Base-by-base conservation (phyloP, 192 early-diverging fungal genomes). In the Polychytrium aggregatum region DNA sequence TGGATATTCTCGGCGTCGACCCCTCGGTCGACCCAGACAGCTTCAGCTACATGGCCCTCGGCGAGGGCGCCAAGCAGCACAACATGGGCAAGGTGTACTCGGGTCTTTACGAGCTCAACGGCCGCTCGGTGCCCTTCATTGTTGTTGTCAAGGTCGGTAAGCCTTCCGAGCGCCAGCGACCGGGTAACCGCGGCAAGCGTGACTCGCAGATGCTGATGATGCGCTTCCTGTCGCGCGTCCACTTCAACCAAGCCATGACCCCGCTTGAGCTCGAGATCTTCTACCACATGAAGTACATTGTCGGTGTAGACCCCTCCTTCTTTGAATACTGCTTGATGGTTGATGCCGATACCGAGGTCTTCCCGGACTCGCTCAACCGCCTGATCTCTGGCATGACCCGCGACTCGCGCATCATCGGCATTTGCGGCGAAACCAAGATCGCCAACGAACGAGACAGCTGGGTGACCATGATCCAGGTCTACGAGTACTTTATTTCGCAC, bases 271-370 rank as follows among this genome's bases (percentile, higher is more conserved):
- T 98, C 36, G 92, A 98, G 57, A 82, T 98, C 50, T 96, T 87
- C 71, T 92, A 96, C 68, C 93, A 97, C 60, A 90, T 99, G 76
- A 95, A 99, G 73, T 95, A 76, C 62, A 86, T 96, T 30, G 96
- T 99, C 69, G 96, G 96, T 27, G 93, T 97, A 31, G 85, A 89
- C 58, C 96, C 96, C 7, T 73, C 74, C 10, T 86, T 92, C 39
- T 99, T 97, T 64, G 96, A 99, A 74, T 96, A 82, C 66, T 77
- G 90, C 33, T 81, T 99, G 49, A 95, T 94, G 85, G 87, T 99
- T 26, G 96, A 99, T 64, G 90, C 96, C 17, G 96, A 99, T 56
- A 99, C 96, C 0, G 82, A 87, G 42, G 90, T 70, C 2, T 52
- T 78, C 63, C 20, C 45, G 28, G 89, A 97, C 59, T 87, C 92